Evolutionary conservation across 441 rosid genomes (phyloP), one percentile per base, ranked within the genome.

Genomic region (Daphne laureola): DNA sequence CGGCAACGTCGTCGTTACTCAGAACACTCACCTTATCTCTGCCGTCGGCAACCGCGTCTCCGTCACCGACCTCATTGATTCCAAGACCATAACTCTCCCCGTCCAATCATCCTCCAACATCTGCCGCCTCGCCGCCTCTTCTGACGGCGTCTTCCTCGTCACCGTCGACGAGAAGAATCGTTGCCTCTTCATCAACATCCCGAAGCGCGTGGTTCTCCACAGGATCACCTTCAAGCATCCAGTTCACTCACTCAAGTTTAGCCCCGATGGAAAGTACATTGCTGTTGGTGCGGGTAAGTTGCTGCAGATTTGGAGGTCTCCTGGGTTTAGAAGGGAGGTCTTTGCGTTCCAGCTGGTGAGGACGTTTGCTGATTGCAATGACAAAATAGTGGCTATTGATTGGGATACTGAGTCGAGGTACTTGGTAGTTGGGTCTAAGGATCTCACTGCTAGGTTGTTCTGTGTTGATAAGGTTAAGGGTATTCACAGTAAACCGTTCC

Each of bases 41-140:
- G 86, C 96, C 0, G 88, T 94, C 43, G 93, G 96, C 4, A 94
- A 94, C 75, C 79, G 97, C 7, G 75, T 94, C 69, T 79, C 96
- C 68, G 76, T 87, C 65, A 94, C 88, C 16, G 95, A 90, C 81
- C 91, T 90, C 49, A 63, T 73, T 25, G 85, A 85, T 65, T 86
- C 92, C 59, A 83, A 85, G 18, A 73, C 95, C 23, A 25, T 72
- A 27, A 90, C 97, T 11, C 81, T 90, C 6, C 85, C 95, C 2
- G 13, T 79, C 43, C 78, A 72, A n/a, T 72, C 90, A 3, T 90
- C 99, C 25, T 59, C 91, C 53, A 83, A 85, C 74, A 81, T 90
- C 44, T 65, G 71, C 63, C 90, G 80, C 57, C 59, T 90, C 31
- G 97, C 96, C 5, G 88, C 67, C 68, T 90, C 96, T 9, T 87